phyloP scores from a whole-genome alignment of 2,329 filamentous ascomycete species.

The Tolypocladium sp. region DNA sequence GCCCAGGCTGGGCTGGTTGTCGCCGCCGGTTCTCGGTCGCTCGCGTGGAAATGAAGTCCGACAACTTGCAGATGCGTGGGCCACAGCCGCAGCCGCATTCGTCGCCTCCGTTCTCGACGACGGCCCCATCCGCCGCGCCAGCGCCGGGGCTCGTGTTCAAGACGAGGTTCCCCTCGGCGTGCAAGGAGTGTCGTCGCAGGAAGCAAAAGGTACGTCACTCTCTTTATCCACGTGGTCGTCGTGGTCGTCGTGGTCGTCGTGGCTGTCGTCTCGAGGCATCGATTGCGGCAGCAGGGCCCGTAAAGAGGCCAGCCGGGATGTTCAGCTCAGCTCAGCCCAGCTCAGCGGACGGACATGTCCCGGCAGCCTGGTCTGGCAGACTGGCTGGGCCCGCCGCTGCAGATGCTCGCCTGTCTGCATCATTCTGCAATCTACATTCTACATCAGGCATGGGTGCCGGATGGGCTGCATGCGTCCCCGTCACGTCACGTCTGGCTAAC shows the following conservation, averaged over 20 bases:
- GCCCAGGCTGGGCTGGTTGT: neutral
- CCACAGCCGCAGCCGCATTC: slow-evolving; percentile 1
- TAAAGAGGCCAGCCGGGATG: neutral
- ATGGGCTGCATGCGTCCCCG: slow-evolving; percentile 1
- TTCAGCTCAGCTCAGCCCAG: neutral
- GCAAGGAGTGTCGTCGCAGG: slow-evolving; percentile 39
- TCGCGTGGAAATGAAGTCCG: slow-evolving; percentile 19
- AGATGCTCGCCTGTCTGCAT: neutral
- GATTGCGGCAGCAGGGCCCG: neutral
- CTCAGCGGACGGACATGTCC: neutral
- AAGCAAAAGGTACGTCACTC: slow-evolving; percentile 37
- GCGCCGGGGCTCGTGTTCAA: slow-evolving; percentile 6
- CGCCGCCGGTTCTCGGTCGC: neutral
- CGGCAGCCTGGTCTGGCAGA: neutral
- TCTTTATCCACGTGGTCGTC: neutral
- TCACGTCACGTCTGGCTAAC: neutral
- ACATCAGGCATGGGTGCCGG: neutral
- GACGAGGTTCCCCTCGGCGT: slow-evolving; percentile 28
- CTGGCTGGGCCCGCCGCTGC: neutral
- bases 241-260: neutral
- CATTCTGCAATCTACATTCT: neutral
- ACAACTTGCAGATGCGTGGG: slow-evolving; percentile 18
- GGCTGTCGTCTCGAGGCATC: neutral
- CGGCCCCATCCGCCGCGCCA: neutral
- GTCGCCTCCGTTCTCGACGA: slow-evolving; percentile 6